phyloP scores from a whole-genome alignment of 306 rosid genomes.

The Trifolium pratense region DNA sequence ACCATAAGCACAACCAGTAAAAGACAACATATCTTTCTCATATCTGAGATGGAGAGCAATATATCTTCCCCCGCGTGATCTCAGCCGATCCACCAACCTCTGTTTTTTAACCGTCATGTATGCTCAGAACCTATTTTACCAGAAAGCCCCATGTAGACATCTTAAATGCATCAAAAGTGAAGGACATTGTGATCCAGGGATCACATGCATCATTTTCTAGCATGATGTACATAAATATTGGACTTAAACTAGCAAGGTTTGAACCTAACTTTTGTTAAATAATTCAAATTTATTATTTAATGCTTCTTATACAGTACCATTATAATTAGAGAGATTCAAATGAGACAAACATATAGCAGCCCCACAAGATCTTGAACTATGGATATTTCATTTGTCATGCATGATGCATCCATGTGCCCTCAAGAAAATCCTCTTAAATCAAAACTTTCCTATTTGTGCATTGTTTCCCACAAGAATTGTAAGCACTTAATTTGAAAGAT shows the following conservation, averaged over 20 bases:
- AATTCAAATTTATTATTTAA: neutral
- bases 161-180: conserved; percentile 74
- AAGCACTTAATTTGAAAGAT: neutral
- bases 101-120: conserved; percentile 91
- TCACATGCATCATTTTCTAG: conserved; percentile 50
- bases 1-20: conserved; percentile 90
- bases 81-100: conserved; percentile 96
- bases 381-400: conserved; percentile 1
- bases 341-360: conserved; percentile 1
- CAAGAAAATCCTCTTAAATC: conserved; percentile 30
- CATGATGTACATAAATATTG: conserved; percentile 36
- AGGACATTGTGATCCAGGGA: conserved; percentile 47
- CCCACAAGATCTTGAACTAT: conserved; percentile 25
- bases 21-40: conserved; percentile 95
- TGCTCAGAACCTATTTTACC: conserved; percentile 96
- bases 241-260: conserved; percentile 31
- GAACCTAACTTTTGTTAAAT: conserved; percentile 36
- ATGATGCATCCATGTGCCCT: conserved; percentile 2
- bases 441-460: conserved; percentile 9
- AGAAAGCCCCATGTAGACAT: conserved; percentile 90
- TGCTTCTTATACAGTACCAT: neutral
- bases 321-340: conserved; percentile 13
- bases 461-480: conserved; percentile 11
- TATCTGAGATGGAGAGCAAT: conserved; percentile 94
- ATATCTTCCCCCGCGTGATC: conserved; percentile 77